Evolutionary conservation across 2,329 filamentous ascomycete species (phyloP), one percentile per base, ranked within the genome.

Genomic region (Fusarium pseudoanthophilum): DNA sequence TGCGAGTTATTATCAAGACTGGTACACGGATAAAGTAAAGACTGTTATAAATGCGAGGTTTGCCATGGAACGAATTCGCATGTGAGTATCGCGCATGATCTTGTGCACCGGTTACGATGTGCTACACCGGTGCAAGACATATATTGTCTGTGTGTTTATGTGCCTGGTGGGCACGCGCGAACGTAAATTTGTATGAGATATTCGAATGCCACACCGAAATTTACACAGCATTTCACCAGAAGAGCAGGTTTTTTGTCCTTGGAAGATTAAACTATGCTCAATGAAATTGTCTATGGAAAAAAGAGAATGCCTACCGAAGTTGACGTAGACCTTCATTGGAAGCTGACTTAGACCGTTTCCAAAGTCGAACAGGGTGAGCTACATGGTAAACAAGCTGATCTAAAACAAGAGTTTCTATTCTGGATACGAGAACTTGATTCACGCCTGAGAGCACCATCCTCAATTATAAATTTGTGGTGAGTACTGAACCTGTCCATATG

Each of bases 401-500:
- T 46, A 60, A 30, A 68, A 65, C 57, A 72, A 45, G n/a, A 64
- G 26, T 45, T 21, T 65, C 4, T 67, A 51, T 55, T 43, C 20
- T 36, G 30, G 48, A 42, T 32, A 40, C 55, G 28, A 40, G 48
- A 21, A 45, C 55, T 46, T n/a, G 46, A 60, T 52, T n/a, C 18
- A 24, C 20, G 28, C 45, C 36, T 39, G 46, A 49, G 34, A 69
- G 55, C 51, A 45, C 63, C 55, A 45, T 49, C 39, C 45, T 48
- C 34, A 45, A 60, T 42, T 40, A 26, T 45, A 36, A 69, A 39
- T 15, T 55, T 66, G 51, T 67, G 53, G 51, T 43, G 24, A 60
- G 73, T 64, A 68, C 55, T 57, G 37, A 72, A 45, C 39, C 53
- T 61, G 57, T 40, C 48, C 40, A 39, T 70, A 43, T 74, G 67